Base-by-base conservation (phyloP, 768 basidiomycete genomes). In the Phaeotremella skinneri region DNA sequence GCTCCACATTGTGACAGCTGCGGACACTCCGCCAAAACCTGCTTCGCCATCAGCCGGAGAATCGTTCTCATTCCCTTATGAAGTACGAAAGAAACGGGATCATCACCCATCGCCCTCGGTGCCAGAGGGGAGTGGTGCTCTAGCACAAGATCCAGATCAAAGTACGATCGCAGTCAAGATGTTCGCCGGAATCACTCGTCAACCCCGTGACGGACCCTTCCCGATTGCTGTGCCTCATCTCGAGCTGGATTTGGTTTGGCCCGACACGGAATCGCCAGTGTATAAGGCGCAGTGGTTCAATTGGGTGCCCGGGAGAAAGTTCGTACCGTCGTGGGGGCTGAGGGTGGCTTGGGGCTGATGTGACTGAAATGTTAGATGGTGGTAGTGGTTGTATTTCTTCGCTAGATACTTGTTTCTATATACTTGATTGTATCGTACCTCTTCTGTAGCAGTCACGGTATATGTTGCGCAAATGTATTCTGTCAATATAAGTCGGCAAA, bases 301-400 rank as follows among this genome's bases (percentile, higher is more conserved):
- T 7, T 45, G 43, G 43, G 43, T 45, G 6, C 43, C 43, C 11
- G 43, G 43, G 23, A 13, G 43, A 45, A 45, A 45, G 21, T 45
- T 14, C 23, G 21, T 45, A 9, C 43, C 43, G 43, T 45, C 43
- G 6, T 45, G 43, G 43, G 43, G 43, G 7, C 23, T 45, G 11
- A 13, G 43, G 23, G 23, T 45, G 13, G 43, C 21, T 45, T 13
- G 11, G 21, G 11, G 11, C 13, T 13, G 21, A 45, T 45, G 23
- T 45, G 13, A 13, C 13, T 20, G 43, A 23, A 7, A 45, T 45
- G 43, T 37, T 37, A 37, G 34, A 7, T 7, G 17, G 17, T 37
- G 9, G 17, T 37, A 7, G 7, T 37, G 34, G n/a, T 37, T 7
- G 34, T 17, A 37, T 37, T 7, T 37, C 7, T 7, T 37, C 34